Conservation (phyloP, 192 early-diverging fungal genomes). For the Rhizophlyctis rosea region DNA sequence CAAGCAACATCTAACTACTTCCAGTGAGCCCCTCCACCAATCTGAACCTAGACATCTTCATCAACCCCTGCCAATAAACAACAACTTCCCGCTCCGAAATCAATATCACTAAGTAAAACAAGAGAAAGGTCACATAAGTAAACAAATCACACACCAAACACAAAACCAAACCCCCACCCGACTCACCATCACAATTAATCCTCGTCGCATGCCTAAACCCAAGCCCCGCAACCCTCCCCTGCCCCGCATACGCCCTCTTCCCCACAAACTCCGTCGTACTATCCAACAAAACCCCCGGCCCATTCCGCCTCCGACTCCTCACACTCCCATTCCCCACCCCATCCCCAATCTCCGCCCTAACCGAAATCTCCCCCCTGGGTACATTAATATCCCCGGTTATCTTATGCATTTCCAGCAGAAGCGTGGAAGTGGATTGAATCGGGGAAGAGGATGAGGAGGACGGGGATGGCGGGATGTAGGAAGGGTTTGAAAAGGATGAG, state of each 20-base stretch:
- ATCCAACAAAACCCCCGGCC: not conserved
- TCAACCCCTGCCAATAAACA: slow-evolving; percentile 32
- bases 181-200: slow-evolving; percentile 27
- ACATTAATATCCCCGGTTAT: slow-evolving; percentile 39
- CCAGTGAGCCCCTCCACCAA: no score
- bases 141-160: not conserved
- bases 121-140: not conserved
- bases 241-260: slow-evolving; percentile 18
- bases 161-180: not conserved
- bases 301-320: not conserved
- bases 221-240: slow-evolving; percentile 31
- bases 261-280: slow-evolving; percentile 13
- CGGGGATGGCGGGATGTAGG: no score
- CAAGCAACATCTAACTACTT: no score
- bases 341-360: slow-evolving; percentile 9
- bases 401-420: slow-evolving; percentile 10
- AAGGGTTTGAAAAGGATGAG: no score
- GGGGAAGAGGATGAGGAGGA: no score
- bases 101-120: slow-evolving; percentile 24
- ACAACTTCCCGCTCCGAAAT: slow-evolving; percentile 18
- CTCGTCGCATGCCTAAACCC: slow-evolving; percentile 24
- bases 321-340: slow-evolving; percentile 4
- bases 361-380: slow-evolving; percentile 30
- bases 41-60: slow-evolving; percentile 15
- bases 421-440: not conserved